Conservation (phyloP, 257 asterid species). For the Solanum sparsipilum region DNA sequence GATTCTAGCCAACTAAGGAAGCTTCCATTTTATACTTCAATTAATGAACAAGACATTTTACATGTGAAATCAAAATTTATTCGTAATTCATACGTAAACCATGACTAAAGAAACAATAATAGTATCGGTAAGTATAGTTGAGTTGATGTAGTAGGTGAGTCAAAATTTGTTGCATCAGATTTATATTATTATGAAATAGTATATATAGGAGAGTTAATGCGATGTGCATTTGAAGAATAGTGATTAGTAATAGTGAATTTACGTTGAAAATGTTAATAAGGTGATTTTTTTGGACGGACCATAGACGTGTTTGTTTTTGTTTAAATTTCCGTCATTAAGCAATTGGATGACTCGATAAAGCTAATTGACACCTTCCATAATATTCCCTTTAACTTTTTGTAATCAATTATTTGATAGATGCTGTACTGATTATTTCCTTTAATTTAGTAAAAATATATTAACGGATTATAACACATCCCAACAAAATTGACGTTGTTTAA, state of each 20-base stretch:
- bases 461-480: neutral
- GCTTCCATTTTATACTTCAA: neutral
- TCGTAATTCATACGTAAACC: neutral
- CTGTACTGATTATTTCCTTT: neutral
- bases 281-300: neutral
- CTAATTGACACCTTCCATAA: neutral
- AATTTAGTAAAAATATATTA: neutral
- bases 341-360: neutral
- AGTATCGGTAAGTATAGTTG: rapidly evolving
- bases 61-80: neutral
- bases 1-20: neutral
- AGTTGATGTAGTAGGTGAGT: neutral
- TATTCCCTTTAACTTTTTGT: neutral
- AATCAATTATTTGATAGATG: neutral
- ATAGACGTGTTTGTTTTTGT: neutral
- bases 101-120: neutral
- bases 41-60: neutral
- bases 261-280: neutral
- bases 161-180: too few species aligned
- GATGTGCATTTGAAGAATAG: too few species aligned
- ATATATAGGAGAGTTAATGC: too few species aligned
- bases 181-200: too few species aligned
- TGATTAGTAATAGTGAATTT: too few species aligned
- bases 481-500: neutral
- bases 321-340: neutral